phyloP scores from a whole-genome alignment of 371 early-diverging fungal genomes.

The Phascolomyces articulosus region DNA sequence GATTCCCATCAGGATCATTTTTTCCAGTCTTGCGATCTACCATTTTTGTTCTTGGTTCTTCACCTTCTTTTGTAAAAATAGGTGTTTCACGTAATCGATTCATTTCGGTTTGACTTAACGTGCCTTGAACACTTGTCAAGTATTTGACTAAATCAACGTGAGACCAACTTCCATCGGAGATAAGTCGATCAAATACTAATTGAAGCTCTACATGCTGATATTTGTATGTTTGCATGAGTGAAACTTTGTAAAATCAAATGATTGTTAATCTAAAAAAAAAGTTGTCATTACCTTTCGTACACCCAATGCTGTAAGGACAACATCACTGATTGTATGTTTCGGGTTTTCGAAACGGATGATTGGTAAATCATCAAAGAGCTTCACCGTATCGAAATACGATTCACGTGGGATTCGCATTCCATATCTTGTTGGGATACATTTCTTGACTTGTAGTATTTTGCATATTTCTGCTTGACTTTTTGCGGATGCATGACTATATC shows the following conservation, averaged over 20 bases:
- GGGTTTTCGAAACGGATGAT: conserved; percentile 59
- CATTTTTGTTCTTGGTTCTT: conserved; percentile 29
- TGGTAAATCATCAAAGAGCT: conserved; percentile 85
- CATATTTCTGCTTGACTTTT: conserved; percentile 52
- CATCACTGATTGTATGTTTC: conserved; percentile 52
- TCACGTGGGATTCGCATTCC: conserved; percentile 75
- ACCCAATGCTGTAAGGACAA: conserved; percentile 71
- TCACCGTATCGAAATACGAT: conserved; percentile 80
- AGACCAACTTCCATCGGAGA: conserved; percentile 85
- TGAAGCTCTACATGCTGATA: conserved; percentile 85
- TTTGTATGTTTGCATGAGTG: not conserved
- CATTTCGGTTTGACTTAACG: conserved; percentile 65
- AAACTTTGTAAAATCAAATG: not conserved
- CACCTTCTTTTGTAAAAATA: conserved; percentile 70
- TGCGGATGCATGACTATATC: conserved; percentile 44
- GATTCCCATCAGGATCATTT: conserved; percentile 17
- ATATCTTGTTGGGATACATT: conserved; percentile 74
- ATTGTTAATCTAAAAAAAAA: not conserved
- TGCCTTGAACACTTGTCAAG: conserved; percentile 69
- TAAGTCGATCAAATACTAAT: conserved; percentile 82
- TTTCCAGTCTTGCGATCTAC: conserved; percentile 16
- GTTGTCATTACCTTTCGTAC: conserved; percentile 77
- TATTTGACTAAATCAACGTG: conserved; percentile 86
- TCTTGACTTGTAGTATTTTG: conserved; percentile 42
- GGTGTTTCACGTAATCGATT: conserved; percentile 65